phyloP scores from a whole-genome alignment of 179 eudicot species.

The Carnegiea gigantea region DNA sequence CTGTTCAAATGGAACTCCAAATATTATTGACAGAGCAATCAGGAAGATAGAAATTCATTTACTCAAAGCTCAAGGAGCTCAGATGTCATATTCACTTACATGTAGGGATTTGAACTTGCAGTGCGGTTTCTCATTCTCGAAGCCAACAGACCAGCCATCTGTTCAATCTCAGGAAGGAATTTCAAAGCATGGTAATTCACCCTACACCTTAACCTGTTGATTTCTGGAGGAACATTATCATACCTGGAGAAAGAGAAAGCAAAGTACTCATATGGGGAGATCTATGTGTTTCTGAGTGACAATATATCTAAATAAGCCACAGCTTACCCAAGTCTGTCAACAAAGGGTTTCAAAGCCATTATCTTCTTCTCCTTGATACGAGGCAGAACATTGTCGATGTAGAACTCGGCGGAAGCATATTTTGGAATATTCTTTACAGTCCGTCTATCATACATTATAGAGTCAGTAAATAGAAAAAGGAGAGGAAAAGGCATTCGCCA shows the following conservation, averaged over 20 bases:
- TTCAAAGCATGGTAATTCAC: conserved; percentile 97
- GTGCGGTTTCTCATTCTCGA: conserved; percentile 98
- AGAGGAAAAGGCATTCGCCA: neutral
- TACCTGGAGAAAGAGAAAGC: conserved; percentile 47
- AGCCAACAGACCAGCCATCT: conserved; percentile 85
- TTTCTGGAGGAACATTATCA: conserved; percentile 94
- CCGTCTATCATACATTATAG: conserved; percentile 53
- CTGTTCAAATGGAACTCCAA: conserved; percentile 38
- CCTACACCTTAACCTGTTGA: conserved; percentile 89
- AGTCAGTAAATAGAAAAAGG: neutral
- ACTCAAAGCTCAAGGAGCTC: neutral
- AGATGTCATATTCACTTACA: conserved; percentile 45
- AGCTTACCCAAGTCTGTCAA: conserved; percentile 97
- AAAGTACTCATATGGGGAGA: neutral
- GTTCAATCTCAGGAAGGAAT: conserved; percentile 93
- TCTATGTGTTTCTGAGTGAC: neutral
- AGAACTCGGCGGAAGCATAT: conserved; percentile 95
- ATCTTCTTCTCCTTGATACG: conserved; percentile 97
- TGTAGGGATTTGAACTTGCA: conserved; percentile 81
- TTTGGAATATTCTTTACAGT: conserved; percentile 97
- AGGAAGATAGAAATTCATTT: neutral
- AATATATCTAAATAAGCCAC: neutral
- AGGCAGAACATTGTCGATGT: conserved; percentile 97
- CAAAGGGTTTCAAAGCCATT: conserved; percentile 97
- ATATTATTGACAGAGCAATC: neutral